A percentile compares a stretch with the other conserved stretches of the same genome.
phyloP scores from a whole-genome alignment of 1,284 basidiomycete species.

The Puccinia triticina region DNA sequence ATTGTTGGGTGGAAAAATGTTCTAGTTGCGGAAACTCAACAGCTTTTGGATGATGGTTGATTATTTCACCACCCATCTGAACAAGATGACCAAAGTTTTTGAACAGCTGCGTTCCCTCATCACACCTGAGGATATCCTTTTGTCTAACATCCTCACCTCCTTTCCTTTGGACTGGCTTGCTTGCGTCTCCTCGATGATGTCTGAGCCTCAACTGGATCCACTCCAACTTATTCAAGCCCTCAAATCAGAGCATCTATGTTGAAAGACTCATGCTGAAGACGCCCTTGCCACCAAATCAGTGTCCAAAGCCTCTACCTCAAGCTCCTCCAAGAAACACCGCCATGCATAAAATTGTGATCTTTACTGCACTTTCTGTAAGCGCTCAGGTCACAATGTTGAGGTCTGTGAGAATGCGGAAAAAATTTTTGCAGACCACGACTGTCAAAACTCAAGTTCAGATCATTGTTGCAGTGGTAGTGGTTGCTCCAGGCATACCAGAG shows the following conservation, averaged over 20 bases:
- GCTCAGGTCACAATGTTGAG: neutral
- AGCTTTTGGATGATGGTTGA: neutral
- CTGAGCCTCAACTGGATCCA: neutral
- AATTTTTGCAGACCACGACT: neutral
- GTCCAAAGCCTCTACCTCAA: neutral
- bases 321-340: neutral
- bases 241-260: neutral
- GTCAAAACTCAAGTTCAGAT: neutral
- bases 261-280: neutral
- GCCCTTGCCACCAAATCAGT: neutral
- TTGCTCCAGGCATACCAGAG: neutral
- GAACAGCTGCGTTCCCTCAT: slow-evolving; percentile 2
- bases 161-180: neutral
- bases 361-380: neutral
- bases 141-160: neutral
- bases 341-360: neutral
- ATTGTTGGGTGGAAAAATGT: neutral
- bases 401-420: neutral
- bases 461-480: neutral
- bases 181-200: neutral
- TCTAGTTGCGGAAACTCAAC: neutral
- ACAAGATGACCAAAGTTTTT: neutral
- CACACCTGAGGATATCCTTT: slow-evolving; percentile 3
- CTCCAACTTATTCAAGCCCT: neutral
- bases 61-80: neutral